Evolutionary conservation across 495 filamentous ascomycete species (phyloP).

Genomic region (Hypoxylon fragiforme): DNA sequence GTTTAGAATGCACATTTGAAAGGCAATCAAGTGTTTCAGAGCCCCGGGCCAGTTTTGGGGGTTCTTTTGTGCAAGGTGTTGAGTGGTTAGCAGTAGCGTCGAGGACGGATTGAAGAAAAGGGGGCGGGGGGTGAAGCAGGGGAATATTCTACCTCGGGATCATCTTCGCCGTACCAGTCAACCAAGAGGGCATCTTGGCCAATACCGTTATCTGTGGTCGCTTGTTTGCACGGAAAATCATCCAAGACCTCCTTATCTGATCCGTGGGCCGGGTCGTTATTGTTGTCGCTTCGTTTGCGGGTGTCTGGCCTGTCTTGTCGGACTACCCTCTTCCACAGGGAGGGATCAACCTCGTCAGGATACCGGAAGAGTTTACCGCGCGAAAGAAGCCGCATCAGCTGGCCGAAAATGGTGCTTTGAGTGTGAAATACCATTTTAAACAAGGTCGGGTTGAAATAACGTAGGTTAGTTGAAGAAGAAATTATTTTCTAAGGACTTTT

Average conservation of each 20-base stretch:
- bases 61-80: conserved; percentile 24
- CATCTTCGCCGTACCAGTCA: conserved; percentile 32
- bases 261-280: background rate
- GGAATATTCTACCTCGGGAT: conserved; percentile 34
- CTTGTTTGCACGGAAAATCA: background rate
- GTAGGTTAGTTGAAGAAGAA: no score
- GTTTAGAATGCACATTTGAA: conserved; percentile 34
- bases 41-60: conserved; percentile 32
- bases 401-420: conserved; percentile 24
- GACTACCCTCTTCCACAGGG: conserved; percentile 7
- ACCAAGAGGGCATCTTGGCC: conserved; percentile 11
- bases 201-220: background rate
- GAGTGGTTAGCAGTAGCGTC: background rate
- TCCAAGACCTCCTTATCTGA: background rate
- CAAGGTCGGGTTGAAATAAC: no score
- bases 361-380: conserved; percentile 19
- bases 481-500: no score
- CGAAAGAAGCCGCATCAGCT: conserved; percentile 22
- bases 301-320: background rate
- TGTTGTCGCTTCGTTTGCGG: background rate
- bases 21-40: conserved; percentile 19
- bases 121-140: no score
- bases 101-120: background rate
- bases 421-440: conserved; percentile 22
- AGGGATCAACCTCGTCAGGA: conserved; percentile 26